Conservation (phyloP, 805 yeast genomes). For the Kodamaea sagamina region DNA sequence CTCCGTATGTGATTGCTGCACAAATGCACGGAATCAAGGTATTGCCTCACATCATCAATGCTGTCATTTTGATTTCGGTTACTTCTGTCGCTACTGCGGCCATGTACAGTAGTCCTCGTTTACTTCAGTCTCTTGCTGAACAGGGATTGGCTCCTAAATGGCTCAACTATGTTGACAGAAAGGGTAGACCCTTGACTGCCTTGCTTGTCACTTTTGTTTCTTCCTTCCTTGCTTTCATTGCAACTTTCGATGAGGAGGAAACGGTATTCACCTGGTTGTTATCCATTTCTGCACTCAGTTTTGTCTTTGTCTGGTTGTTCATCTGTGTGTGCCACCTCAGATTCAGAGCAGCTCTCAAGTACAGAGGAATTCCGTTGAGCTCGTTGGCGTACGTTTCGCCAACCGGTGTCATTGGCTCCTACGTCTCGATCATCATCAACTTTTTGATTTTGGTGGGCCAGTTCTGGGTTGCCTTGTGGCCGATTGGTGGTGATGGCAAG, state of each 20-base stretch:
- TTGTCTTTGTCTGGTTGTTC: conserved; percentile 28
- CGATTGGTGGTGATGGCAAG: conserved; percentile 18
- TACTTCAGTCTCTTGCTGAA: conserved; percentile 28
- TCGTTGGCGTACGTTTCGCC: conserved; percentile 29
- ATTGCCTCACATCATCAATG: conserved; percentile 34
- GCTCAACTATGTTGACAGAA: conserved; percentile 28
- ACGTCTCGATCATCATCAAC: conserved; percentile 25
- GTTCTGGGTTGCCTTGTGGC: conserved; percentile 32
- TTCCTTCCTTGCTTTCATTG: conserved; percentile 29
- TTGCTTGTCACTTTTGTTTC: conserved; percentile 27
- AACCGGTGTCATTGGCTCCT: conserved; percentile 28
- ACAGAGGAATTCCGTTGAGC: conserved; percentile 23
- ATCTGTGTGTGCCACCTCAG: conserved; percentile 31
- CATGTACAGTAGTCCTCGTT: conserved; percentile 30
- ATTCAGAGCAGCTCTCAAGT: conserved; percentile 30
- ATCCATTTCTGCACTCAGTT: conserved; percentile 31
- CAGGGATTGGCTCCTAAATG: conserved; percentile 32
- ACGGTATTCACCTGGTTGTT: conserved; percentile 32
- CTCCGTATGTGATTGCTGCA: conserved; percentile 34
- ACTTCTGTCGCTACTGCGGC: conserved; percentile 35
- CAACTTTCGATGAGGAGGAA: conserved; percentile 33
- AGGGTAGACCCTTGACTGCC: conserved; percentile 31
- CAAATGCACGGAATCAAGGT: conserved; percentile 28
- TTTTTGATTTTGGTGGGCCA: conserved; percentile 28
- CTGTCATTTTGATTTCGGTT: conserved; percentile 33